Conservation (phyloP, 1,284 basidiomycete species). For the Cryptococcus amylolentus region DNA sequence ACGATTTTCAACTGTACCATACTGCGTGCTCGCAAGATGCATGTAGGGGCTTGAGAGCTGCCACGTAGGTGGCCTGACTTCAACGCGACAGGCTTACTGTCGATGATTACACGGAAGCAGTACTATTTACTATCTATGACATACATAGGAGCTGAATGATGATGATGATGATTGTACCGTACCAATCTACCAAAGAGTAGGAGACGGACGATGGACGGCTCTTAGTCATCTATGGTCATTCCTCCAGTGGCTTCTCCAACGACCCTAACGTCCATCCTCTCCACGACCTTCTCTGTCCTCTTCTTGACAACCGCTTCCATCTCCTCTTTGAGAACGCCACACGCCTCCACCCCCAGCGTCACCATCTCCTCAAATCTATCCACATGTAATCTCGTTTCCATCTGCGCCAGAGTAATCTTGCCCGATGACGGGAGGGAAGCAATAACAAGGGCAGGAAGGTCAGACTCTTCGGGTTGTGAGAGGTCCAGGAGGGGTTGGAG, state of each 20-base stretch:
- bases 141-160: too few relatives aligned
- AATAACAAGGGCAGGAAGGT: slow-evolving; percentile 81
- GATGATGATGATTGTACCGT: background rate
- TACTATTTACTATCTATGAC: too few relatives aligned
- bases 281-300: slow-evolving; percentile 62
- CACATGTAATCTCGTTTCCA: slow-evolving; percentile 92
- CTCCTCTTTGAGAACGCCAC: slow-evolving; percentile 73
- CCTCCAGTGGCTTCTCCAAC: slow-evolving; percentile 15
- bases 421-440: slow-evolving; percentile 79
- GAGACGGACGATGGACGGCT: background rate
- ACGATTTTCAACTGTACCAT: too few relatives aligned
- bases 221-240: background rate
- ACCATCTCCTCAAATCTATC: slow-evolving; percentile 90
- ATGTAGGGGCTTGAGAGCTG: too few relatives aligned
- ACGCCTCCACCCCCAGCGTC: slow-evolving; percentile 70
- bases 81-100: too few relatives aligned
- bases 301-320: slow-evolving; percentile 71
- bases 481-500: slow-evolving; percentile 80
- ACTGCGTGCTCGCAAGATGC: too few relatives aligned
- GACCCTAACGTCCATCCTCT: slow-evolving; percentile 38
- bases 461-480: slow-evolving; percentile 81
- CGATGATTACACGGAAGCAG: too few relatives aligned
- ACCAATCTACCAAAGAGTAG: background rate
- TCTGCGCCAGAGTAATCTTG: slow-evolving; percentile 79
- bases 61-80: too few relatives aligned